Conservation (phyloP, 148 eudicot genomes). For the Chenopodium suecicum region DNA sequence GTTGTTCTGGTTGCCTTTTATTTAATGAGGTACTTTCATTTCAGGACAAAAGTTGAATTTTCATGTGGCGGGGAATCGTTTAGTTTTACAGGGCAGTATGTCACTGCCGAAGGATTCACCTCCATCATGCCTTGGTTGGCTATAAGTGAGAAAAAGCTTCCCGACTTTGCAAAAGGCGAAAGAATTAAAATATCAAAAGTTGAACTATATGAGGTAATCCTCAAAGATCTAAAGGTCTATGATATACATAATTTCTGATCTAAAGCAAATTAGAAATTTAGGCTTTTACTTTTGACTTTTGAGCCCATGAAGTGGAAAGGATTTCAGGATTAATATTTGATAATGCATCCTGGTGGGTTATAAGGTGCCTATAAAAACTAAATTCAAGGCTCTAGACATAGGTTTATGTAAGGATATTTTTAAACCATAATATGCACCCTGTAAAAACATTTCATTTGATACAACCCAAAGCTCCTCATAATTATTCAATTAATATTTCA, state of each 20-base stretch:
- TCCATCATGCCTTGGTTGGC: constrained; percentile 90
- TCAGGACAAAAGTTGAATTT: constrained; percentile 76
- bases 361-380: neutral
- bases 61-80: constrained; percentile 78
- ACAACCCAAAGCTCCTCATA: no score
- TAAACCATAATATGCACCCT: no score
- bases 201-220: constrained; percentile 79
- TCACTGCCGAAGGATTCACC: constrained; percentile 69
- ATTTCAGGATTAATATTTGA: neutral
- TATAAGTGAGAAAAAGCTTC: constrained; percentile 78
- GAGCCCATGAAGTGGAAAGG: neutral
- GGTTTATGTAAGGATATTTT: no score
- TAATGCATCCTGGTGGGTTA: neutral
- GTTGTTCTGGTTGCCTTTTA: neutral
- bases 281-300: neutral
- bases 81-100: constrained; percentile 70
- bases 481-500: no score
- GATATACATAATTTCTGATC: constrained; percentile 1
- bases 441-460: no score
- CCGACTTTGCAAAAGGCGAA: constrained; percentile 72
- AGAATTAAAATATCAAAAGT: constrained; percentile 62
- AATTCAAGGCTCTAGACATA: neutral
- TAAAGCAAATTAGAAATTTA: neutral
- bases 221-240: constrained; percentile 1
- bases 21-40: constrained; percentile 14